These are phyloP conservation scores for Filobasidium floriforme DNA, from an alignment of 768 basidiomycete species.

Conservation along the genomic window DNA sequence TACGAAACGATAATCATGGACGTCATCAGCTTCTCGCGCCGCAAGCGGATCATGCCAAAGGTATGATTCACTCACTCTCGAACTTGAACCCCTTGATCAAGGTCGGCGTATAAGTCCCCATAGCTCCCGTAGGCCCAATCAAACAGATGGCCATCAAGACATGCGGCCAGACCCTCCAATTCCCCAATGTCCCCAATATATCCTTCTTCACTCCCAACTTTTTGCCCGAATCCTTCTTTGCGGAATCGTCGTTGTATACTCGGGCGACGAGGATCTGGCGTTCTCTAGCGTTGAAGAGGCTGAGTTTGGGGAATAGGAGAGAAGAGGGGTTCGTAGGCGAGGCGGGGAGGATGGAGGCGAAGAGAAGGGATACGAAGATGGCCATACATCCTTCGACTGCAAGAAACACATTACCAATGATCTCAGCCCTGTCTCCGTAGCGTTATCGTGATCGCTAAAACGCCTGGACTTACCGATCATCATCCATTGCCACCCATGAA, in stretches of 20 bases:
- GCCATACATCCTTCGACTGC: slow-evolving; percentile 34
- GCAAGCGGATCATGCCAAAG: background rate
- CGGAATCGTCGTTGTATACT: slow-evolving; percentile 33
- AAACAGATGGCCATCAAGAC: slow-evolving; percentile 24
- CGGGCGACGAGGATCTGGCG: slow-evolving; percentile 30
- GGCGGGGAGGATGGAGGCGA: slow-evolving; percentile 33
- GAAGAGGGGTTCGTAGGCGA: slow-evolving; percentile 26
- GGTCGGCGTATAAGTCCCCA: slow-evolving; percentile 28
- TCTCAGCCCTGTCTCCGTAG: too few species aligned
- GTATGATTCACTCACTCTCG: slow-evolving; percentile 23
- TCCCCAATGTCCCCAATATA: slow-evolving; percentile 22
- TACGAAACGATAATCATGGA: slow-evolving; percentile 3
- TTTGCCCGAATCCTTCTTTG: slow-evolving; percentile 24
- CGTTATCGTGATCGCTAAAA: background rate
- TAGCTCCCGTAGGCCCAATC: slow-evolving; percentile 23
- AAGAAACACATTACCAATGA: too few species aligned
- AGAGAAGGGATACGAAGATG: slow-evolving; percentile 29
- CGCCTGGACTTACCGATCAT: slow-evolving; percentile 24
- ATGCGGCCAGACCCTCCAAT: slow-evolving; percentile 30
- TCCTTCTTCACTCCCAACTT: slow-evolving; percentile 23
- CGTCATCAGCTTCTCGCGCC: background rate
- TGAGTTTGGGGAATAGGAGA: slow-evolving; percentile 29
- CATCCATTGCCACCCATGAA: slow-evolving; percentile 30
- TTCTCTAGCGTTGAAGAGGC: slow-evolving; percentile 30
- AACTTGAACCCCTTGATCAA: slow-evolving; percentile 31